phyloP scores from a whole-genome alignment of 2,329 filamentous ascomycete species.

The Lecanicillium sp. region DNA sequence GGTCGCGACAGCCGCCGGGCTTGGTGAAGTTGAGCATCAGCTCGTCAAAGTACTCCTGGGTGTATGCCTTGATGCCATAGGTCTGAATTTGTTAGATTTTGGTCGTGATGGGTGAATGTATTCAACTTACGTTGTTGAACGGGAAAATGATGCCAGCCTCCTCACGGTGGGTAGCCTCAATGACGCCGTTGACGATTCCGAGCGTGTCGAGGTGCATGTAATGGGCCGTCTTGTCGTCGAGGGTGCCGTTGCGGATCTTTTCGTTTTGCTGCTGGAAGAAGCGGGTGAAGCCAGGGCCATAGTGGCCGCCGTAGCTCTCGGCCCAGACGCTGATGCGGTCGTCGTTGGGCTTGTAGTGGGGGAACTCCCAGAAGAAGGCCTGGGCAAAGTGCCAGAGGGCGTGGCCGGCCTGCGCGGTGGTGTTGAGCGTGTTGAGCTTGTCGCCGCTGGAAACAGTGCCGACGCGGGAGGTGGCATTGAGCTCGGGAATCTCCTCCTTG shows the following conservation, averaged over 20 bases:
- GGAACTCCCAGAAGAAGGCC: conserved; percentile 51
- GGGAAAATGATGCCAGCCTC: conserved; percentile 51
- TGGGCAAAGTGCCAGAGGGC: conserved; percentile 63
- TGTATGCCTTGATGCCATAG: conserved; percentile 56
- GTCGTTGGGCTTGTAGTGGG: conserved; percentile 48
- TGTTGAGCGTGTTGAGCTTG: conserved; percentile 34
- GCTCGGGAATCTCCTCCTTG: conserved; percentile 26
- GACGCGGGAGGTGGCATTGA: conserved; percentile 32
- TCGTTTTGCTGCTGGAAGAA: conserved; percentile 57
- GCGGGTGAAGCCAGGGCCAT: conserved; percentile 57
- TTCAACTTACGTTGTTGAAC: conserved; percentile 48
- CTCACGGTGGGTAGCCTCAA: conserved; percentile 58
- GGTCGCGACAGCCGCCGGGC: conserved; percentile 45
- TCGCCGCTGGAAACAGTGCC: conserved; percentile 29
- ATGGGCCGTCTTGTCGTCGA: conserved; percentile 38
- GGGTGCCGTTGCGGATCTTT: conserved; percentile 28
- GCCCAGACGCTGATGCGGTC: conserved; percentile 59
- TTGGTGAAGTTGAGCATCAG: conserved; percentile 25
- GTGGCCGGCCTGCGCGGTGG: conserved; percentile 47
- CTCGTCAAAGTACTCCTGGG: conserved; percentile 32
- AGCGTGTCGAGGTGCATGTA: conserved; percentile 51
- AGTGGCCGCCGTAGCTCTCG: conserved; percentile 65
- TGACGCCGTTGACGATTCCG: conserved; percentile 64
- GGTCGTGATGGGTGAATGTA: conserved; percentile 10
- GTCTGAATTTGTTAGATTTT: conserved; percentile 19